Conservation (phyloP, 805 yeast species). For the Saturnispora dispora region DNA sequence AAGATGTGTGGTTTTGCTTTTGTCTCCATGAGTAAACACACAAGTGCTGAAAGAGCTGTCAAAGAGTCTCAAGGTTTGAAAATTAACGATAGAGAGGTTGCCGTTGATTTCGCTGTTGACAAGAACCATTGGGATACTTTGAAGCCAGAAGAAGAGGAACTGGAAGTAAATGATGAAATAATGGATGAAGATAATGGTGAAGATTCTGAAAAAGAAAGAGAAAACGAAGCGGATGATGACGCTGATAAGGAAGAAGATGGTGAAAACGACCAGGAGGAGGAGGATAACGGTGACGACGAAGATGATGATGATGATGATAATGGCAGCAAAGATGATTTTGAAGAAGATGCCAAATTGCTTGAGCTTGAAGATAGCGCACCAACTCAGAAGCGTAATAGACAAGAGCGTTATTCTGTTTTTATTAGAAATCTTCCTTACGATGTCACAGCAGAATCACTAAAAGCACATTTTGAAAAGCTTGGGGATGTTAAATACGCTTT, state of each 20-base stretch:
- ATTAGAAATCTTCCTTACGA: conserved; percentile 93
- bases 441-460: conserved; percentile 71
- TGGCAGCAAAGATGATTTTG: conserved; percentile 14
- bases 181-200: conserved; percentile 11
- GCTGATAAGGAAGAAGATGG: conserved; percentile 27
- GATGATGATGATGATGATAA: conserved; percentile 18
- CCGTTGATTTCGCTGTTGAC: conserved; percentile 89
- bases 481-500: conserved; percentile 89
- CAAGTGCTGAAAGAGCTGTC: conserved; percentile 73
- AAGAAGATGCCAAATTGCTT: conserved; percentile 24
- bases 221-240: conserved; percentile 29
- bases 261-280: conserved; percentile 23
- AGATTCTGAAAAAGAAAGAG: conserved; percentile 27
- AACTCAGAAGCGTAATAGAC: conserved; percentile 43
- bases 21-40: conserved; percentile 74
- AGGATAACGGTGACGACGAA: conserved; percentile 22
- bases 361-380: conserved; percentile 30
- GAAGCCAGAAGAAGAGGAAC: conserved; percentile 36
- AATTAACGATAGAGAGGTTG: conserved; percentile 84
- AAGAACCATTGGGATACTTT: conserved; percentile 71
- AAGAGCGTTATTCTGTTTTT: conserved; percentile 66
- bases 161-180: conserved; percentile 31
- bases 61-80: conserved; percentile 65
- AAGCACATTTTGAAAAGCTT: conserved; percentile 70
- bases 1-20: conserved; percentile 93